Conservation (phyloP, 371 early-diverging fungal species). For the Sporodiniella umbellata region DNA sequence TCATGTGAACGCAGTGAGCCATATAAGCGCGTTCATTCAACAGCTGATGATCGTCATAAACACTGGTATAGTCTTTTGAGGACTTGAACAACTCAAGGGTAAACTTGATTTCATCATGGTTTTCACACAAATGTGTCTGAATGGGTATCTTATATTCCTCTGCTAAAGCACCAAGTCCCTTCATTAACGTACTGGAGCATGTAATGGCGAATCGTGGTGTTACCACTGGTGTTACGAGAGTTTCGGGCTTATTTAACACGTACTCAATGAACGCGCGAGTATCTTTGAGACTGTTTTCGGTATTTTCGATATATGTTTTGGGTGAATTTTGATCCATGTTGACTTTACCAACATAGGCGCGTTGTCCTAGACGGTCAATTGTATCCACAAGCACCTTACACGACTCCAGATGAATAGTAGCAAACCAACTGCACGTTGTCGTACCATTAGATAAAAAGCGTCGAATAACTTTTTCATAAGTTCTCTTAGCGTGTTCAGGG, state of each 20-base stretch:
- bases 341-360: constrained; percentile 91
- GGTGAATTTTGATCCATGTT: constrained; percentile 92
- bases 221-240: constrained; percentile 72
- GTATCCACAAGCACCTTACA: constrained; percentile 68
- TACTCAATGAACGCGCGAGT: constrained; percentile 72
- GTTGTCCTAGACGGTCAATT: constrained; percentile 73
- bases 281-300: constrained; percentile 58
- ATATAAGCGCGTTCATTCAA: constrained; percentile 75
- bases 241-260: constrained; percentile 32
- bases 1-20: constrained; percentile 92
- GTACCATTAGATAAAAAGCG: constrained; percentile 76
- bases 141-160: constrained; percentile 63
- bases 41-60: constrained; percentile 68
- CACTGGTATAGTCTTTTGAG: constrained; percentile 63
- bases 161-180: constrained; percentile 70
- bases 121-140: constrained; percentile 88
- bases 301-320: constrained; percentile 68
- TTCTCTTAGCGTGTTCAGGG: constrained; percentile 53
- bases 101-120: constrained; percentile 69
- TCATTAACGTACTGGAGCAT: constrained; percentile 69
- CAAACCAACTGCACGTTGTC: constrained; percentile 90
- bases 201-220: constrained; percentile 91
- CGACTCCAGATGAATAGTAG: constrained; percentile 80
- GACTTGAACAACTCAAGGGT: constrained; percentile 71
- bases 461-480: constrained; percentile 64